These are phyloP conservation scores for Hymenoscyphus repandus DNA, from an alignment of 2,329 filamentous ascomycete genomes.

Conservation along the genomic window DNA sequence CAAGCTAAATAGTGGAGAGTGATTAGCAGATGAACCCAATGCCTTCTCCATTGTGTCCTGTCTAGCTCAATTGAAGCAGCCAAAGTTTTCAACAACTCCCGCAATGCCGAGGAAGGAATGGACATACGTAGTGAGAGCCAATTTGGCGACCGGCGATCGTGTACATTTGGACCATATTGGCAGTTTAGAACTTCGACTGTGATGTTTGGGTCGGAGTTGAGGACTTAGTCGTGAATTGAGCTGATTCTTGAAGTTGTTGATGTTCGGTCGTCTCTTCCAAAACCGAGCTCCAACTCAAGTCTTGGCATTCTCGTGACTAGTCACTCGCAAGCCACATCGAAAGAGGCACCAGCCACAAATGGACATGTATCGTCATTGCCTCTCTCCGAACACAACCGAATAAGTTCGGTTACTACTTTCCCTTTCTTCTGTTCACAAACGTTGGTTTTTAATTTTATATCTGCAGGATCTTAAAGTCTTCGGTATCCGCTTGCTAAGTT, in stretches of 20 bases:
- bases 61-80: constrained; percentile 10
- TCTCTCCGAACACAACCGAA: background rate
- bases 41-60: background rate
- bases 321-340: background rate
- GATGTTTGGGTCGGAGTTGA: constrained; percentile 5
- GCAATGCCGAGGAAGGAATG: background rate
- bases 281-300: constrained; percentile 11
- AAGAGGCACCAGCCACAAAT: background rate
- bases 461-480: background rate
- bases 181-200: constrained; percentile 13
- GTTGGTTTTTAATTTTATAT: background rate
- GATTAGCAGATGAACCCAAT: constrained; percentile 15
- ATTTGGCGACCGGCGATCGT: constrained; percentile 31
- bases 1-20: constrained; percentile 22
- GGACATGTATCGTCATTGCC: background rate
- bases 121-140: constrained; percentile 31
- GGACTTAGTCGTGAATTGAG: constrained; percentile 17
- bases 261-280: constrained; percentile 9
- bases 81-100: constrained; percentile 15
- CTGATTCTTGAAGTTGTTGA: constrained; percentile 19
- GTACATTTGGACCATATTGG: constrained; percentile 31
- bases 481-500: background rate
- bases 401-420: background rate
- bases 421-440: background rate
- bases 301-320: constrained; percentile 8